Percentiles rank a stretch among this genome's conserved stretches.
Evolutionary conservation across 805 yeast species (phyloP).

Genomic region (Pichia insulana): DNA sequence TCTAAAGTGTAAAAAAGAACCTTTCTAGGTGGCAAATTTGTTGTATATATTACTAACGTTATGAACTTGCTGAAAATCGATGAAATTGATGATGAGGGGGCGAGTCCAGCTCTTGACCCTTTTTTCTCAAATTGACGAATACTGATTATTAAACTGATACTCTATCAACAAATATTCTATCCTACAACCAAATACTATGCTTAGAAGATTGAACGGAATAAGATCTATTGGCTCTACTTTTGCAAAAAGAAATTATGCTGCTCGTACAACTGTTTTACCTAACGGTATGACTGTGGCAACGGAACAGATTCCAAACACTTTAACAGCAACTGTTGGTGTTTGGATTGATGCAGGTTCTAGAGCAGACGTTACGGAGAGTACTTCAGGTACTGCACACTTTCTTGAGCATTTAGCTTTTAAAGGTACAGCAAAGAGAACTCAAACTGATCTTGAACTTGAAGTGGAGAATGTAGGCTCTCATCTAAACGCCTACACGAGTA

Average conservation of each 20-base stretch:
- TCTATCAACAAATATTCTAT: too few relatives aligned
- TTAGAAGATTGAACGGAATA: not conserved
- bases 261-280: constrained; percentile 64
- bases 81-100: too few relatives aligned
- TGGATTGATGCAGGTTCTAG: constrained; percentile 99
- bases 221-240: constrained; percentile 8
- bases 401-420: constrained; percentile 94
- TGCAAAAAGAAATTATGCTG: constrained; percentile 30
- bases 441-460: constrained; percentile 78
- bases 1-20: too few relatives aligned
- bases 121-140: too few relatives aligned
- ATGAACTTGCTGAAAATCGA: too few relatives aligned
- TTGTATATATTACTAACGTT: too few relatives aligned
- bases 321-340: constrained; percentile 95
- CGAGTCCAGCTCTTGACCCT: too few relatives aligned
- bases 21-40: too few relatives aligned
- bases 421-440: constrained; percentile 79
- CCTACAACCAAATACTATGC: not conserved
- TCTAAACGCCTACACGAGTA: constrained; percentile 94
- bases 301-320: constrained; percentile 75
- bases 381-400: constrained; percentile 94
- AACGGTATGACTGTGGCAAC: constrained; percentile 95
- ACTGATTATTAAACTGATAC: too few relatives aligned
- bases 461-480: constrained; percentile 96
- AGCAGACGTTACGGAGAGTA: constrained; percentile 75